phyloP scores from a whole-genome alignment of 2,329 filamentous ascomycete genomes.

The Colletotrichum lini region DNA sequence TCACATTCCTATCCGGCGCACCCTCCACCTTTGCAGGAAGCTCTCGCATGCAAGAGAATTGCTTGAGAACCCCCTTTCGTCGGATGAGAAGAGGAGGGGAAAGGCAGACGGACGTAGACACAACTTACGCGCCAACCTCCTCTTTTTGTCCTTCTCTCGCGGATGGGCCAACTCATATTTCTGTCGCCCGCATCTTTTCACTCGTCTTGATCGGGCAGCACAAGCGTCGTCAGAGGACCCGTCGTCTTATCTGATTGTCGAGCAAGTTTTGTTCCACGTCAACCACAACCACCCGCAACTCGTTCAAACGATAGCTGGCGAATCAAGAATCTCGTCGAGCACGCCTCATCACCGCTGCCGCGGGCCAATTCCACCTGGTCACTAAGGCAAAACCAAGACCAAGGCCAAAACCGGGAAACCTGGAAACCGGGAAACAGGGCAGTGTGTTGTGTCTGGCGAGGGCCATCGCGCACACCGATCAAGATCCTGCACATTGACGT shows the following conservation, averaged over 20 bases:
- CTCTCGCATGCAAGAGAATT: conserved; percentile 14
- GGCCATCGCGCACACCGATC: neutral
- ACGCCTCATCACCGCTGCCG: neutral
- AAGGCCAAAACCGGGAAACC: conserved; percentile 10
- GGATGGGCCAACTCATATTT: neutral
- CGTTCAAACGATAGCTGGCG: neutral
- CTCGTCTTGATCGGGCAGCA: neutral
- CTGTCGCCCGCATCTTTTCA: neutral
- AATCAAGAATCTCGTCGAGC: neutral
- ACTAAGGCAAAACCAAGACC: neutral
- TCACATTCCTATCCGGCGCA: neutral
- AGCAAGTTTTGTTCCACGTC: conserved; percentile 3
- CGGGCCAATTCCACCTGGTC: neutral
- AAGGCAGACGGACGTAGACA: neutral
- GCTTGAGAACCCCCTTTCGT: conserved; percentile 6
- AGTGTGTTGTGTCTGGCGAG: neutral
- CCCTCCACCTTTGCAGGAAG: conserved; percentile 15
- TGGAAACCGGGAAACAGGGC: conserved; percentile 10
- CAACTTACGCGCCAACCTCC: conserved; percentile 16
- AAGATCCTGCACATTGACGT: conserved; percentile 34
- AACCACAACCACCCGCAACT: neutral
- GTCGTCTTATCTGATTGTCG: neutral
- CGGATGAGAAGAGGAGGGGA: conserved; percentile 13
- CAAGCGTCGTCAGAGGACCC: neutral
- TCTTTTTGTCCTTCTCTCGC: conserved; percentile 1